Conservation (phyloP, 2,329 filamentous ascomycete genomes). For the Huntiella savannae region DNA sequence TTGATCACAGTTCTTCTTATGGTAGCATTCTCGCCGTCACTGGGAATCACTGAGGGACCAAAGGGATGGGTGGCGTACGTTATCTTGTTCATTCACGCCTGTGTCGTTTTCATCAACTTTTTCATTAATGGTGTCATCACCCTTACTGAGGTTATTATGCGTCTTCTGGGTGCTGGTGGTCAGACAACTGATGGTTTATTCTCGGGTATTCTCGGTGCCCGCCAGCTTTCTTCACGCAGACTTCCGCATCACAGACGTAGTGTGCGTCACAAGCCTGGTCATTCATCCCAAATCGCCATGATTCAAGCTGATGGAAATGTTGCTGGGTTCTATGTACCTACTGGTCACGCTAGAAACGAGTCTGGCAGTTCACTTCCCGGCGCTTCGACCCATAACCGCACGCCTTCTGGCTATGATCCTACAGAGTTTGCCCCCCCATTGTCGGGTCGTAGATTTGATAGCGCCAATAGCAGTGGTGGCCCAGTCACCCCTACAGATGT, state of each 20-base stretch:
- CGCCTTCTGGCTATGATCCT: constrained; percentile 35
- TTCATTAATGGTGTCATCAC: constrained; percentile 84
- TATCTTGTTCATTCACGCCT: constrained; percentile 68
- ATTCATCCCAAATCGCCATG: constrained; percentile 68
- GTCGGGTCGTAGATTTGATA: constrained; percentile 30
- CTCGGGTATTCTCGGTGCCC: constrained; percentile 78
- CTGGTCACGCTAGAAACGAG: constrained; percentile 38
- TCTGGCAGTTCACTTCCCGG: constrained; percentile 36
- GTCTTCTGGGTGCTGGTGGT: constrained; percentile 64
- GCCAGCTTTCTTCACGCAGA: constrained; percentile 57
- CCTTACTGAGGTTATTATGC: constrained; percentile 68
- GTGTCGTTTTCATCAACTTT: constrained; percentile 77
- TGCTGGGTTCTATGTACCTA: constrained; percentile 33
- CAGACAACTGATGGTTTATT: constrained; percentile 60
- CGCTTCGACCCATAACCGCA: constrained; percentile 25
- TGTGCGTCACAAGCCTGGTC: constrained; percentile 50
- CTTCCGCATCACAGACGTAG: constrained; percentile 39
- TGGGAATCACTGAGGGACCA: constrained; percentile 57
- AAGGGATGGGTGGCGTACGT: constrained; percentile 94
- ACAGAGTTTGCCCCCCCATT: constrained; percentile 25
- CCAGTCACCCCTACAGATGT: constrained; percentile 56
- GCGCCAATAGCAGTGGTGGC: constrained; percentile 40
- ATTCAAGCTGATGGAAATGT: constrained; percentile 49
- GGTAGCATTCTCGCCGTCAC: constrained; percentile 66
- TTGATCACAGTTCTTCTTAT: constrained; percentile 59